Percentiles rank a stretch among this genome's conserved stretches.
phyloP scores from a whole-genome alignment of 2,329 filamentous ascomycete species.

The Trichoderma harzianum region DNA sequence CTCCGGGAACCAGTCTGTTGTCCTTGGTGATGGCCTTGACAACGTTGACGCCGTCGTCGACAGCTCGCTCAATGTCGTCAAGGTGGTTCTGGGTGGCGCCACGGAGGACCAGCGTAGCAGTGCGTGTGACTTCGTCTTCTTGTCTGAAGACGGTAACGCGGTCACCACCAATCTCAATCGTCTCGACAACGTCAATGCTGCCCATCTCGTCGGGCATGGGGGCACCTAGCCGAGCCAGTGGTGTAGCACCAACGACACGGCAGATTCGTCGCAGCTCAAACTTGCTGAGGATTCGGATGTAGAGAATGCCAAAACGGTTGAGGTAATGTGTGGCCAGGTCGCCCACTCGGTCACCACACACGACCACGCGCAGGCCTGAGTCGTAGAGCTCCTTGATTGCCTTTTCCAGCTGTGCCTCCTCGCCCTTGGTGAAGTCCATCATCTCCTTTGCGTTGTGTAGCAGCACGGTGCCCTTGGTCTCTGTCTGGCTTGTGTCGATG shows the following conservation, averaged over 20 bases:
- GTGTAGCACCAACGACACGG: conserved; percentile 92
- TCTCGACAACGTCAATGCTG: conserved; percentile 89
- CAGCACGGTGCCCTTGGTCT: conserved; percentile 97
- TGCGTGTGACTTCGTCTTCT: conserved; percentile 87
- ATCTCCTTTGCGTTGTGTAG: conserved; percentile 98
- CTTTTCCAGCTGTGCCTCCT: conserved; percentile 86
- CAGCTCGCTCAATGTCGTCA: conserved; percentile 92
- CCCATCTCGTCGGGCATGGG: conserved; percentile 99
- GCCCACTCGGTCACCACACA: conserved; percentile 90
- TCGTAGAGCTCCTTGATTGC: conserved; percentile 95
- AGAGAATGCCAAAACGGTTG: conserved; percentile 92
- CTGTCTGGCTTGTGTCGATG: conserved; percentile 92
- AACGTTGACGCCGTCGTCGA: conserved; percentile 97
- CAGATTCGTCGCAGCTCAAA: conserved; percentile 94
- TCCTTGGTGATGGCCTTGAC: conserved; percentile 98
- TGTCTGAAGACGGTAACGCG: conserved; percentile 98
- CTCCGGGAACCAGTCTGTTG: conserved; percentile 83
- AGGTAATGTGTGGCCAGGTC: conserved; percentile 97
- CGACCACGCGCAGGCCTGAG: conserved; percentile 84
- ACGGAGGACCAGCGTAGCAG: conserved; percentile 88
- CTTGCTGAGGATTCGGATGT: conserved; percentile 96
- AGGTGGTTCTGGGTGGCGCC: conserved; percentile 98
- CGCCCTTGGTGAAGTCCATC: conserved; percentile 96
- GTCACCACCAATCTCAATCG: conserved; percentile 94
- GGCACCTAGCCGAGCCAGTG: conserved; percentile 89